A percentile compares a stretch with the other conserved stretches of the same genome.
phyloP scores from a whole-genome alignment of 345 rosid species.

The Luvunga scandens region DNA sequence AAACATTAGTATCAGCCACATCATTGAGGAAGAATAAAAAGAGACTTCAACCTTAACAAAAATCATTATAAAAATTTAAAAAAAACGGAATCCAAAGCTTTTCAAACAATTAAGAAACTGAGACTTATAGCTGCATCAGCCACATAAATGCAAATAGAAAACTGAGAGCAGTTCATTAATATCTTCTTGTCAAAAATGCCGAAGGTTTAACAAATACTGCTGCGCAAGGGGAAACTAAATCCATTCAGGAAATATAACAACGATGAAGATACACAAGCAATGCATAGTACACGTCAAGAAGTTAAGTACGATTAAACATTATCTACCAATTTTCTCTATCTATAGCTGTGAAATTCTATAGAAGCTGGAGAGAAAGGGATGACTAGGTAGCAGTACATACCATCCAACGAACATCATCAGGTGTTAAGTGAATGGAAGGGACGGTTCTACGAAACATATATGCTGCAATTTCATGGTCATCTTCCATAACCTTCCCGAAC shows the following conservation, averaged over 20 bases:
- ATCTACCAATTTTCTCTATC: not conserved
- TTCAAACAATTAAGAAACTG: not conserved
- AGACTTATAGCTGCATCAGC: not conserved
- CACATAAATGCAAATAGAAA: not conserved
- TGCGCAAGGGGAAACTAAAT: not conserved
- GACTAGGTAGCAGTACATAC: constrained; percentile 35
- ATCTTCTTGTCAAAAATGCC: not conserved
- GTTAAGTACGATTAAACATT: too few relatives aligned
- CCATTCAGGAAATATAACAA: not conserved
- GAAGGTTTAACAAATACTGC: not conserved
- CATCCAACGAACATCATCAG: constrained; percentile 99
- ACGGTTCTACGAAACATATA: constrained; percentile 97
- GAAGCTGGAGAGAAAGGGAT: not conserved
- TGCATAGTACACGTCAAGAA: not conserved
- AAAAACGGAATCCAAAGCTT: not conserved
- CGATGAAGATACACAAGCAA: not conserved
- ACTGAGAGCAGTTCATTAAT: not conserved
- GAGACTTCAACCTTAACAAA: not conserved
- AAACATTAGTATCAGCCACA: constrained; percentile 9
- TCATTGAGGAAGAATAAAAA: not conserved
- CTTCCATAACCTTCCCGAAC: constrained; percentile 81
- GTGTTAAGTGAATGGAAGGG: constrained; percentile 77
- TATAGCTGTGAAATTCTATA: not conserved
- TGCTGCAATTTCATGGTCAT: constrained; percentile 84
- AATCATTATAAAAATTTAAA: not conserved